A percentile compares a stretch with the other conserved stretches of the same genome.
phyloP scores from a whole-genome alignment of 2,329 filamentous ascomycete species.

The Pyrenochaeta sp. region DNA sequence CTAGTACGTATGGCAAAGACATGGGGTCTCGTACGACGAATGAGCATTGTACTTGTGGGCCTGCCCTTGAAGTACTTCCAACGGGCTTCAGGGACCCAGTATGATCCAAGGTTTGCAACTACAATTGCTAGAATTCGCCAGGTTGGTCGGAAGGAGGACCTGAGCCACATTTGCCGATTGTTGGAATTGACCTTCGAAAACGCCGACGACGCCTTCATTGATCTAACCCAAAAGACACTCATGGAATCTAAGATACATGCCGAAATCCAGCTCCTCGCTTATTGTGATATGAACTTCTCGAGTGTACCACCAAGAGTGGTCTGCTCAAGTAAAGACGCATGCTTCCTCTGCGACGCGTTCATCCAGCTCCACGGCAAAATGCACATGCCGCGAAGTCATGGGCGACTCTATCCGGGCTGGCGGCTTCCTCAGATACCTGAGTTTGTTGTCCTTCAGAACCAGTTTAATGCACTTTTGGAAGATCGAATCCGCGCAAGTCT shows the following conservation, averaged over 20 bases:
- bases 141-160: neutral
- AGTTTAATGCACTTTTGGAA: slow-evolving; percentile 13
- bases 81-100: neutral
- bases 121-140: slow-evolving; percentile 10
- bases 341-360: slow-evolving; percentile 60
- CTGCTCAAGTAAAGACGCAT: slow-evolving; percentile 60
- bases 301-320: slow-evolving; percentile 52
- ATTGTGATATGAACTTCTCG: slow-evolving; percentile 37
- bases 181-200: slow-evolving; percentile 4
- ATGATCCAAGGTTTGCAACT: slow-evolving; percentile 6
- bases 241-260: slow-evolving; percentile 51
- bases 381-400: slow-evolving; percentile 53
- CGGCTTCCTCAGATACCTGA: slow-evolving; percentile 44
- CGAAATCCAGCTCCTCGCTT: slow-evolving; percentile 59
- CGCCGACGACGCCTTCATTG: slow-evolving; percentile 8
- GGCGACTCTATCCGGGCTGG: slow-evolving; percentile 57
- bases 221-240: slow-evolving; percentile 15
- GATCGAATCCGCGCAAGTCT: slow-evolving; percentile 7
- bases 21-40: slow-evolving; percentile 4
- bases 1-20: slow-evolving; percentile 17
- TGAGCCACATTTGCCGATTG: slow-evolving; percentile 9
- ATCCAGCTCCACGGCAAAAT: slow-evolving; percentile 53
- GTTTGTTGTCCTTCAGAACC: slow-evolving; percentile 7
- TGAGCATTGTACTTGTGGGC: slow-evolving; percentile 9
- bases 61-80: slow-evolving; percentile 12